Evolutionary conservation across 768 basidiomycete species (phyloP), one percentile per base, ranked within the genome.

Genomic region (Pholiota molesta): DNA sequence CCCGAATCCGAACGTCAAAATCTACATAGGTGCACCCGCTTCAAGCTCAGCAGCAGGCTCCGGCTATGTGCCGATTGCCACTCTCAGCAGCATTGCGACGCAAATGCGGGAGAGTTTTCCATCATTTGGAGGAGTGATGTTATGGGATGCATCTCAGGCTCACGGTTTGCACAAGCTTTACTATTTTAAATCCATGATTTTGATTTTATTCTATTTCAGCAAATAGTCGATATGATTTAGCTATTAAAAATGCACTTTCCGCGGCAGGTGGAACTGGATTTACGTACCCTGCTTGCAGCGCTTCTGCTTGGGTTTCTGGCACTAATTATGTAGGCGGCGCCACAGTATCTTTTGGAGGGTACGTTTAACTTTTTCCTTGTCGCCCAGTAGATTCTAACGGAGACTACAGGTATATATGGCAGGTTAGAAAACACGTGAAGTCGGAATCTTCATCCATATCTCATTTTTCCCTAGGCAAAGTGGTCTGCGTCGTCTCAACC

Each of bases 191-290:
- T 53, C 52, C 4, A 16, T 9, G 28, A 60, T 14, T 21, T 42
- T 42, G 57, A 61, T 37, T 16, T 28, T 13, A 53, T 59, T 28
- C 57, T 9, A 31, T 33, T 52, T 5, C 51, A 83, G 88, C 77
- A 29, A 90, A 90, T 68, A 74, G 77, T 60, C 81, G 84, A 29
- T 90, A 81, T 65, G 86, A 89, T 66, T 69, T 80, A 16, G 83
- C 80, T 6, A 83, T 89, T 62, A 90, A 91, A 74, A 80, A 82
- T 61, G 79, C 83, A 28, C 77, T 90, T 39, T 72, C 74, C 14
- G 82, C 83, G 14, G 84, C 87, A 37, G 87, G 88, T 52, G 86
- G 87, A n/a, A 86, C 84, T 17, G 87, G 88, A 8, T 90, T 90
- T 72, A 84, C 83, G 2, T 89, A 79, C 73, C 86, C 87, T 16